Evolutionary conservation across 2,329 filamentous ascomycete species (phyloP).

Genomic region (Alternaria hordeiaustralica): DNA sequence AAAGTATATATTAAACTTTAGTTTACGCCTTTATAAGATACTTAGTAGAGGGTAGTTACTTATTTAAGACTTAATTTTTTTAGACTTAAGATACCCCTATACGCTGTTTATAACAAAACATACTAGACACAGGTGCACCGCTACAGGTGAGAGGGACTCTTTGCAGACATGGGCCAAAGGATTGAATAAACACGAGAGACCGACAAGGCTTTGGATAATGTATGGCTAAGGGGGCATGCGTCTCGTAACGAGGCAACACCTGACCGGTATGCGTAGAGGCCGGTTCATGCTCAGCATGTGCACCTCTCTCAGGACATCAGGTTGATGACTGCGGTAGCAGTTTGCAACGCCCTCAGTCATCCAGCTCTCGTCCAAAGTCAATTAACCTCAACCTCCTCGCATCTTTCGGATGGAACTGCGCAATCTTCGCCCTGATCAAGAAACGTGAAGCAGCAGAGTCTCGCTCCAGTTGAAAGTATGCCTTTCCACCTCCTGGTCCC

Average conservation of each 20-base stretch:
- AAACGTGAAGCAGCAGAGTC: slow-evolving; percentile 62
- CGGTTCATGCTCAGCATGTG: not conserved
- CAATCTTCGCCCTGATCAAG: slow-evolving; percentile 61
- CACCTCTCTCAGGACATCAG: too few species aligned
- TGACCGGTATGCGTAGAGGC: not conserved
- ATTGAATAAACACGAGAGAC: not conserved
- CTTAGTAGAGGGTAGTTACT: too few species aligned
- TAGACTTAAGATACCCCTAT: too few species aligned
- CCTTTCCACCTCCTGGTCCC: slow-evolving; percentile 46
- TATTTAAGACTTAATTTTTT: too few species aligned
- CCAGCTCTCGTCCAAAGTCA: slow-evolving; percentile 57
- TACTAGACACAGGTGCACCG: slow-evolving; percentile 7
- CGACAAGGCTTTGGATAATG: not conserved
- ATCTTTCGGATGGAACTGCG: slow-evolving; percentile 63
- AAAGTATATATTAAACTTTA: too few species aligned
- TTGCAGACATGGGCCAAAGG: not conserved
- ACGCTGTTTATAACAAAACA: too few species aligned
- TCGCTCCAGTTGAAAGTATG: slow-evolving; percentile 56
- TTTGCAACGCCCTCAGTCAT: slow-evolving; percentile 31
- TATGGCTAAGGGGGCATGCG: not conserved
- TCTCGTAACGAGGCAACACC: not conserved
- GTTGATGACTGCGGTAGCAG: not conserved
- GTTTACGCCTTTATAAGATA: too few species aligned
- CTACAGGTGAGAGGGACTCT: slow-evolving; percentile 6
- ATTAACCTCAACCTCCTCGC: slow-evolving; percentile 59